These are phyloP conservation scores for Arabidopsis suecica DNA, from an alignment of 345 rosid genomes.

Conservation along the genomic window DNA sequence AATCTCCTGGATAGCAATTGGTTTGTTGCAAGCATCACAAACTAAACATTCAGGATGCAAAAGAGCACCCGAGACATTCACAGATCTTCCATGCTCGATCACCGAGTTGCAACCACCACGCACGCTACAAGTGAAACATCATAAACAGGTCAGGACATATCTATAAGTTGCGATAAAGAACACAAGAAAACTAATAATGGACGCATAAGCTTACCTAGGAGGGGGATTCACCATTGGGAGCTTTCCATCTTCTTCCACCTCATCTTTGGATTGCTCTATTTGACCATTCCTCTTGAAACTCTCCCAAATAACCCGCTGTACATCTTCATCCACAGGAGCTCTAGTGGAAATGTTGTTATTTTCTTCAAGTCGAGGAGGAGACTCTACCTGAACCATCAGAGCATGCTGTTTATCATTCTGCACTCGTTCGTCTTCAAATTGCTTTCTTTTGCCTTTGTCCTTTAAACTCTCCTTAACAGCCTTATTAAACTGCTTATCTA, in stretches of 20 bases:
- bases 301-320: constrained; percentile 25
- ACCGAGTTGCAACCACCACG: constrained; percentile 70
- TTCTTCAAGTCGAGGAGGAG: constrained; percentile 47
- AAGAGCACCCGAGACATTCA: constrained; percentile 66
- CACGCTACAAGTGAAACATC: constrained; percentile 50
- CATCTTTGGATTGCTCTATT: neutral
- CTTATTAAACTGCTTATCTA: constrained; percentile 23
- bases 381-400: no score
- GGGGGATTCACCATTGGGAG: constrained; percentile 20
- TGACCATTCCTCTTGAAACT: constrained; percentile 25
- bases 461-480: constrained; percentile 32
- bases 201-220: constrained; percentile 31
- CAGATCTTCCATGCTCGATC: constrained; percentile 64
- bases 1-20: constrained; percentile 73
- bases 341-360: neutral
- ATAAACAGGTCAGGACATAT: neutral
- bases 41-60: constrained; percentile 76
- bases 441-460: constrained; percentile 42
- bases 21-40: constrained; percentile 64
- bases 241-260: constrained; percentile 20
- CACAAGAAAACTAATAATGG: constrained; percentile 12
- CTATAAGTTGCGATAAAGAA: neutral
- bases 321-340: constrained; percentile 30
- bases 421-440: constrained; percentile 47
- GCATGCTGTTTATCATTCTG: no score